Percentiles rank a stretch among this genome's conserved stretches.
Evolutionary conservation across 1,284 basidiomycete genomes (phyloP).

Genomic region (Calocybe gambosa): DNA sequence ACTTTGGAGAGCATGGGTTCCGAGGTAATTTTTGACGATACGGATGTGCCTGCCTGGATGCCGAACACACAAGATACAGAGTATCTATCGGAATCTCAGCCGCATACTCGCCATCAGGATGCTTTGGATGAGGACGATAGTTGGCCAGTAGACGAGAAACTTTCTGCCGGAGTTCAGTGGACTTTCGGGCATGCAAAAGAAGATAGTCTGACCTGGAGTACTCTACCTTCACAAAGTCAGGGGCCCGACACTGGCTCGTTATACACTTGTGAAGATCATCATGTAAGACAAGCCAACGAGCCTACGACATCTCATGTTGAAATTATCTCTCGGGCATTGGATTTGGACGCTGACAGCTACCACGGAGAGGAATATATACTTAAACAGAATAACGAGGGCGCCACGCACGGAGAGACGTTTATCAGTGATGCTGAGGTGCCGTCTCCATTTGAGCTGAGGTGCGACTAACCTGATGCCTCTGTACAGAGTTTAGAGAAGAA

Average conservation of each 20-base stretch:
- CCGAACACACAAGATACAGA: conserved; percentile 56
- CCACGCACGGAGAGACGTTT: conserved; percentile 32
- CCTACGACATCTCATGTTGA: neutral
- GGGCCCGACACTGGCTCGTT: conserved; percentile 29
- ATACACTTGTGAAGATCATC: conserved; percentile 14
- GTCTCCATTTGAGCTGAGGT: conserved; percentile 11
- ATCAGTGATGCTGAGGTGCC: conserved; percentile 41
- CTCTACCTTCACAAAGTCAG: conserved; percentile 50
- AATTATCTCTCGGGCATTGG: conserved; percentile 20
- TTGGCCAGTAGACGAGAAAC: conserved; percentile 65
- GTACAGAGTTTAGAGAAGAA: conserved; percentile 27
- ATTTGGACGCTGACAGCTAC: conserved; percentile 22
- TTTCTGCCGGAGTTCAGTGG: conserved; percentile 50
- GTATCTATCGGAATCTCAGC: conserved; percentile 33
- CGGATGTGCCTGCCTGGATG: conserved; percentile 45
- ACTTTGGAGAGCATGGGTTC: conserved; percentile 47
- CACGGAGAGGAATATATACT: no score
- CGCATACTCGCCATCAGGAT: conserved; percentile 21
- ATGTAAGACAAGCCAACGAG: conserved; percentile 5
- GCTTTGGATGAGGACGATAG: conserved; percentile 58
- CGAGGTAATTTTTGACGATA: conserved; percentile 46
- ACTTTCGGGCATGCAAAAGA: conserved; percentile 48
- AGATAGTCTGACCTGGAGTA: conserved; percentile 69
- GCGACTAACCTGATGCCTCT: conserved; percentile 3
- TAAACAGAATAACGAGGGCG: conserved; percentile 37